Evolutionary conservation across 345 rosid genomes (phyloP), one percentile per base, ranked within the genome.

Genomic region (Erodium maritimum): DNA sequence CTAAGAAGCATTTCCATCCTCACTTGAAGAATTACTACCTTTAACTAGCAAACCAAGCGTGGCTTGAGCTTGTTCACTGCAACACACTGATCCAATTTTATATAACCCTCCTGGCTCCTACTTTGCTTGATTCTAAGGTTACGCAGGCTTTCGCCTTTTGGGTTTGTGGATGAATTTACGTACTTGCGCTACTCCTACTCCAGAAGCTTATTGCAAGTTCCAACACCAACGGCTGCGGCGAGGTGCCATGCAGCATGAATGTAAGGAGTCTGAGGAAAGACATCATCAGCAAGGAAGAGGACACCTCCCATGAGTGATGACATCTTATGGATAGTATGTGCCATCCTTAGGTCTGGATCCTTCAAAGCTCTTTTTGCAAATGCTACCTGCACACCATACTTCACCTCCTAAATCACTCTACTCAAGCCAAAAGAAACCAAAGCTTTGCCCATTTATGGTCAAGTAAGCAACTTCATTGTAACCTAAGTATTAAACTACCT

Each of bases 231-330:
- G 57, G 99, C 99, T 19, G 99, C 99, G 4, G 99, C 94, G 0
- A 93, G 94, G 71, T 93, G 96, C 95, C 99, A 93, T 24, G 85
- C 99, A 20, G 99, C 96, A 48, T 93, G 96, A 61, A 91, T 75
- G 75, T 69, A 91, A 42, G 96, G 95, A 17, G 90, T 84, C 19
- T 18, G 25, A 0, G 96, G 86, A 61, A 84, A 89, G 23, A 83
- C 54, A 57, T 93, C 99, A 55, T 93, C 99, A 5, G 99, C 99
- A 37, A 89, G 67, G 80, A 93, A 93, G 55, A 89, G 64, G 21
- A 69, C 91, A 50, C 95, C 94, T 50, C 96, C 99, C 52, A 87
- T 57, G 52, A 89, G 62, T 0, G 96, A 87, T 51, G 99, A 87
- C 86, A 89, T 74, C 73, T 89, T 93, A 66, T 93, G 96, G 61